Evolutionary conservation across 2,329 filamentous ascomycete genomes (phyloP), one percentile per base, ranked within the genome.

Genomic region (Arthrobotrys conoides): DNA sequence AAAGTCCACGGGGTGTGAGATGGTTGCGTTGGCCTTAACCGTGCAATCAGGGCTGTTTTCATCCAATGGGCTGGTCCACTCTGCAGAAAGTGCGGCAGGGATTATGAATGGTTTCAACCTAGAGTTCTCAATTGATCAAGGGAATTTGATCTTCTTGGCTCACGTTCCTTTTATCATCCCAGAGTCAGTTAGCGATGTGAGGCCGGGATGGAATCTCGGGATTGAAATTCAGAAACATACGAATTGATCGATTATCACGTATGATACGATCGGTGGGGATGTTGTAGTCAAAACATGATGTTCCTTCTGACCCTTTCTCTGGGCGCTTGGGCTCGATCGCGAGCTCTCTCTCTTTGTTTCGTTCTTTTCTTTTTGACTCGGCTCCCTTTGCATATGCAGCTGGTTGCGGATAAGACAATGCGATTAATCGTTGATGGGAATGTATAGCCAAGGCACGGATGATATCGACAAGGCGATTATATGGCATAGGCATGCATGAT

Each of bases 61-160:
- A 41, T 71, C 68, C 55, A 63, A 71, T 64, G 22, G 33, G 14
- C 46, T 4, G 20, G n/a, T 44, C 1, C 24, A 41, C 57, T 64
- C 48, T 33, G 55, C 9, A 27, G 27, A n/a, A 12, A 4, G 24
- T 55, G 24, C 10, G 48, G 48, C 68, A 71, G 68, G 68, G 68
- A 22, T 59, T n/a, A n/a, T 24, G 38, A 46, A 61, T 49, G 51
- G 59, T 69, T 68, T 22, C 36, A 24, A 24, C 30, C 6, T 5
- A 38, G 16, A 27, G 53, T 38, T 59, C 38, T 59, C 6, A 14
- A 22, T n/a, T n/a, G 30, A 38, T 38, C 14, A 16, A 57, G 30
- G 53, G 27, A 38, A 49, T 22, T 49, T 22, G 46, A 49, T 49
- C 16, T 27, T 18, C n/a, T 57, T 30, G 3, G 27, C 9, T 36